Evolutionary conservation across 2,329 filamentous ascomycete genomes (phyloP).

Genomic region (Phialophora tarda): DNA sequence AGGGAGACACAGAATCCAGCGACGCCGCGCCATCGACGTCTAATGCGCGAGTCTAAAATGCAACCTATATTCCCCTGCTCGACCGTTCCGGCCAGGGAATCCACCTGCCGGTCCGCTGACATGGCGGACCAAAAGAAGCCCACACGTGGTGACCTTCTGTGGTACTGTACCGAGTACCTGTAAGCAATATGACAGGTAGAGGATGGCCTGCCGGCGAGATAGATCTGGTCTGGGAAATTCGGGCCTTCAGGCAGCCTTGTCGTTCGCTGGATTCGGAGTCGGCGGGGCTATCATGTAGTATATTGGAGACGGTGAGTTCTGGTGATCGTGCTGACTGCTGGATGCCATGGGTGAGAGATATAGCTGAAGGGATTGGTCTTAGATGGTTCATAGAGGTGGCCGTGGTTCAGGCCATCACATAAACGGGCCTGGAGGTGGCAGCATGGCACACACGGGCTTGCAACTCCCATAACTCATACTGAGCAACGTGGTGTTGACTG

Average conservation of each 20-base stretch:
- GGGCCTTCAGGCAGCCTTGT: constrained; percentile 43
- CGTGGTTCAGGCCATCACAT: background rate
- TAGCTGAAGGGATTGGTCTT: background rate
- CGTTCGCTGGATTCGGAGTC: background rate
- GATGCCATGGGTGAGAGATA: background rate
- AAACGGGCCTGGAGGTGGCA: background rate
- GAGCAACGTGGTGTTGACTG: background rate
- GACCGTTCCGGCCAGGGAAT: constrained; percentile 47
- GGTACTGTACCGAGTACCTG: too few relatives aligned
- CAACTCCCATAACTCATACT: background rate
- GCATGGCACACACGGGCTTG: too few relatives aligned
- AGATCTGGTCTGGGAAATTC: constrained; percentile 49
- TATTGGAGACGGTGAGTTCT: background rate
- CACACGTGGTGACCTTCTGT: constrained; percentile 50
- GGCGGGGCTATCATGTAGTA: background rate
- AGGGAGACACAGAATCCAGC: too few relatives aligned
- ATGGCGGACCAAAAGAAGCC: constrained; percentile 66
- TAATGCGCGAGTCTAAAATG: background rate
- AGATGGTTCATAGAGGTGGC: background rate
- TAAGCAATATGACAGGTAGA: constrained; percentile 65
- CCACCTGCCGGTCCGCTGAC: constrained; percentile 46
- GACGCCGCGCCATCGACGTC: background rate
- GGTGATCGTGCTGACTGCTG: background rate
- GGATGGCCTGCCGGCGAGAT: constrained; percentile 49
- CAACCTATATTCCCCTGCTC: constrained; percentile 45